These are phyloP conservation scores for Lotus japonicus DNA, from an alignment of 306 rosid species.

Conservation along the genomic window DNA sequence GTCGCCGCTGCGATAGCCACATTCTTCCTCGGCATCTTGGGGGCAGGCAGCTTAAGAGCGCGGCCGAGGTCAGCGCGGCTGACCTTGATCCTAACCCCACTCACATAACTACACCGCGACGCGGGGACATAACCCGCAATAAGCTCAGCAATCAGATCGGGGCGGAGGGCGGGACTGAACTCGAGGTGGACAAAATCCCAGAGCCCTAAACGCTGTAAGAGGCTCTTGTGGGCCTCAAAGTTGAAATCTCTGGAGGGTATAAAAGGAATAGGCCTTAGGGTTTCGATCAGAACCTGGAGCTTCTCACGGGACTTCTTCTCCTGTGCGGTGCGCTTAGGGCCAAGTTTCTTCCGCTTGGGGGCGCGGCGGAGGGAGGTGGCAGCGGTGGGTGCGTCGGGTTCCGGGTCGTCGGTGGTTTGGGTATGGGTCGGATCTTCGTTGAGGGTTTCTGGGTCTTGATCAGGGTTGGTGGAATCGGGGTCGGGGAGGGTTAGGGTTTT, in stretches of 20 bases:
- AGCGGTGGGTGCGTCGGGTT: background rate
- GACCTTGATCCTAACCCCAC: constrained; percentile 32
- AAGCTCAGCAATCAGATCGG: constrained; percentile 59
- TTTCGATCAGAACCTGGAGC: constrained; percentile 37
- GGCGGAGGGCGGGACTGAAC: constrained; percentile 45
- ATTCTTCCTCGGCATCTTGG: constrained; percentile 25
- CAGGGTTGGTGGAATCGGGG: constrained; percentile 9
- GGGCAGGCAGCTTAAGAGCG: constrained; percentile 56
- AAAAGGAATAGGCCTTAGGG: constrained; percentile 75
- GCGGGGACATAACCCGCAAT: constrained; percentile 36
- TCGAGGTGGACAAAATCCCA: constrained; percentile 79
- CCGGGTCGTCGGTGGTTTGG: constrained; percentile 24
- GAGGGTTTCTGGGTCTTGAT: background rate
- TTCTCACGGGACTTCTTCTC: constrained; percentile 44
- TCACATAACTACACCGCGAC: constrained; percentile 44
- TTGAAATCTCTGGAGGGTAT: constrained; percentile 48
- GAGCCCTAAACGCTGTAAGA: constrained; percentile 60
- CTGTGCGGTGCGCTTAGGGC: constrained; percentile 26
- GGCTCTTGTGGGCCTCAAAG: constrained; percentile 51
- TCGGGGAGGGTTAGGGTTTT: constrained; percentile 27
- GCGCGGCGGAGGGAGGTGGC: constrained; percentile 31
- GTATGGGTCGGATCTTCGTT: background rate
- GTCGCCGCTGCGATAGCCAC: background rate
- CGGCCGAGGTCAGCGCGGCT: constrained; percentile 72
- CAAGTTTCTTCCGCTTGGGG: constrained; percentile 29